phyloP scores from a whole-genome alignment of 176 grass and related monocot species.

The Leersia perrieri region DNA sequence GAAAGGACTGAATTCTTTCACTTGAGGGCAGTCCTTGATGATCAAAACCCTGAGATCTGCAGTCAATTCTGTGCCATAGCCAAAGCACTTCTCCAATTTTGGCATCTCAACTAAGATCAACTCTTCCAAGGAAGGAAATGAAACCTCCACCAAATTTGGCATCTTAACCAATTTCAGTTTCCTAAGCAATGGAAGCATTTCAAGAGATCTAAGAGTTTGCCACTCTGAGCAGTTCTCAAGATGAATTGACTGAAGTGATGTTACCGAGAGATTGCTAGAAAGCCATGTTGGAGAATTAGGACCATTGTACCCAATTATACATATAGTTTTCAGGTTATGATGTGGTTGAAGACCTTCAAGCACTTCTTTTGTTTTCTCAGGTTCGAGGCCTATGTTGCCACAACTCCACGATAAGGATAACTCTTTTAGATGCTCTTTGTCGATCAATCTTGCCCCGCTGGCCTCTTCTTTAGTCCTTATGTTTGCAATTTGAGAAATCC shows the following conservation, averaged over 20 bases:
- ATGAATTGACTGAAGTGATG: background rate
- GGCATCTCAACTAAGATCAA: slow-evolving; percentile 18
- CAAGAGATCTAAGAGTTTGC: background rate
- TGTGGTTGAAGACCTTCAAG: slow-evolving; percentile 40
- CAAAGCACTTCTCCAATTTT: slow-evolving; percentile 23
- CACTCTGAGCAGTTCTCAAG: slow-evolving; percentile 3
- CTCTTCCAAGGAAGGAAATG: slow-evolving; percentile 32
- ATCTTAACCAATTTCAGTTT: background rate
- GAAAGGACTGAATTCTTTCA: slow-evolving; percentile 9
- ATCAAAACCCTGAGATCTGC: background rate
- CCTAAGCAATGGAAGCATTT: slow-evolving; percentile 16
- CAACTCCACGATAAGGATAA: background rate
- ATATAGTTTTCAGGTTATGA: slow-evolving; percentile 24
- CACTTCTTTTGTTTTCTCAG: background rate
- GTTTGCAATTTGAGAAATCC: slow-evolving; percentile 12
- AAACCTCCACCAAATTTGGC: background rate
- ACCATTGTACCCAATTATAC: slow-evolving; percentile 11
- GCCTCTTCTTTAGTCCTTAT: slow-evolving; percentile 22
- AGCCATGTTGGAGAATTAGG: slow-evolving; percentile 24
- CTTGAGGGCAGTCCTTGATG: background rate
- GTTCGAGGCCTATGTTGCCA: background rate
- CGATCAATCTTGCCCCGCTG: background rate
- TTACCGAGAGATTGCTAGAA: background rate
- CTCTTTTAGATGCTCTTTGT: background rate
- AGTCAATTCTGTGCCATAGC: background rate